A percentile compares a stretch with the other conserved stretches of the same genome.
phyloP scores from a whole-genome alignment of 2,329 filamentous ascomycete genomes.

The Colletotrichum tofieldiae region DNA sequence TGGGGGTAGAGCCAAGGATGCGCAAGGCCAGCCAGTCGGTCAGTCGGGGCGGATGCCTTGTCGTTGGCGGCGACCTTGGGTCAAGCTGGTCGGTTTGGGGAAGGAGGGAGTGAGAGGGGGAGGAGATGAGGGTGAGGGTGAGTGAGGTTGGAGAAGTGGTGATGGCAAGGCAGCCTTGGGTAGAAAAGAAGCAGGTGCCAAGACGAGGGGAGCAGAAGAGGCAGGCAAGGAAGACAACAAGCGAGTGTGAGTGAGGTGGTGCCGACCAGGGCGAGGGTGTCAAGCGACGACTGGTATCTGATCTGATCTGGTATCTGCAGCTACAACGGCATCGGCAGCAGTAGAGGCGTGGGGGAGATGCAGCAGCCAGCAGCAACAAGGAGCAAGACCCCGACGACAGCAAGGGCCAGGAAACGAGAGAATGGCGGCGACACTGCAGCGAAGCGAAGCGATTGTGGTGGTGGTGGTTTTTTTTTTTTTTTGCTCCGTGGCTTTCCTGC shows the following conservation, averaged over 20 bases:
- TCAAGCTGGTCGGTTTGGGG: not conserved
- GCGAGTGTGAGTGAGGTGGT: constrained; percentile 26
- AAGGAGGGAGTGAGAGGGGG: not conserved
- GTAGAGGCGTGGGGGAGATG: constrained; percentile 11
- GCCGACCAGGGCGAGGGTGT: constrained; percentile 19
- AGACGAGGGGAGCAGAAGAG: constrained; percentile 34
- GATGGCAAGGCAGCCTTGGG: constrained; percentile 32
- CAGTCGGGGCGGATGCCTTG: not conserved
- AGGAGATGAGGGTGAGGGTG: constrained; percentile 8
- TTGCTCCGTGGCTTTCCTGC: not conserved
- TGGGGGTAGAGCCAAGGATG: not conserved
- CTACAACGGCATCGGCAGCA: constrained; percentile 29
- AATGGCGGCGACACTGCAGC: constrained; percentile 27
- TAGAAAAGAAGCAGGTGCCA: constrained; percentile 35
- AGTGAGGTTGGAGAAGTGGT: constrained; percentile 13
- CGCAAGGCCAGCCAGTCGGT: constrained; percentile 1
- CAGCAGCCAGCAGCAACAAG: constrained; percentile 4
- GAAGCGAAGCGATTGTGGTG: constrained; percentile 34
- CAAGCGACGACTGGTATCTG: constrained; percentile 11
- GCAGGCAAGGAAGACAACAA: constrained; percentile 23
- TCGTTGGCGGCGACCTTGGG: not conserved
- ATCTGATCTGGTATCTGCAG: constrained; percentile 29
- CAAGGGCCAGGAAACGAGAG: constrained; percentile 37
- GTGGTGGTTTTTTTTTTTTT: constrained; percentile 2
- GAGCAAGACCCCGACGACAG: constrained; percentile 23